phyloP scores from a whole-genome alignment of 2,329 filamentous ascomycete genomes.

The Colletotrichum tropicicola region DNA sequence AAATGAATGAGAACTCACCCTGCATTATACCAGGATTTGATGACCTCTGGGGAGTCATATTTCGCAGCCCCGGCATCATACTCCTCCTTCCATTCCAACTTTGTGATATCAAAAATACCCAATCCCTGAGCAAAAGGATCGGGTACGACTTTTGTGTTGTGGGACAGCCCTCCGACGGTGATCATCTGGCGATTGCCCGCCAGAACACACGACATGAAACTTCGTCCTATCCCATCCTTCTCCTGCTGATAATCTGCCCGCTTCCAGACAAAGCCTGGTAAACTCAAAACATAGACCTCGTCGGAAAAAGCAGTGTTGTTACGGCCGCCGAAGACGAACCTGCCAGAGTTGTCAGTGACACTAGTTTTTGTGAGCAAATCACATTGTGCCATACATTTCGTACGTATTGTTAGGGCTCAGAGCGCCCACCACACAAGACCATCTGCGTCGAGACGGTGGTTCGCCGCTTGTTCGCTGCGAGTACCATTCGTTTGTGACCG shows the following conservation, averaged over 20 bases:
- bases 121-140: background rate
- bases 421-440: constrained; percentile 3
- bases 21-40: constrained; percentile 8
- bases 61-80: background rate
- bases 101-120: constrained; percentile 14
- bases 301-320: background rate
- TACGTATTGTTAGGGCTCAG: constrained; percentile 5
- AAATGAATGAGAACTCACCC: constrained; percentile 7
- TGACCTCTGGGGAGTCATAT: background rate
- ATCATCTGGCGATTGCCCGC: constrained; percentile 22
- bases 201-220: background rate
- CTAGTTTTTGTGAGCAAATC: background rate
- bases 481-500: constrained; percentile 10
- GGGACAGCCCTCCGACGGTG: constrained; percentile 6
- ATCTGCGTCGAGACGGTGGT: background rate
- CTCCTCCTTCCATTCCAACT: constrained; percentile 1
- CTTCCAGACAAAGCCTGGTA: constrained; percentile 25
- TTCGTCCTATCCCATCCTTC: background rate
- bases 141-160: background rate
- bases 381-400: constrained; percentile 13
- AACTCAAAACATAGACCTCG: constrained; percentile 17
- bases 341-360: background rate
- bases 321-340: constrained; percentile 26
- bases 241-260: background rate
- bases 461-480: constrained; percentile 18